Evolutionary conservation across 1,139 yeast genomes (phyloP).

Genomic region (Debaryomycetaceae sp.): DNA sequence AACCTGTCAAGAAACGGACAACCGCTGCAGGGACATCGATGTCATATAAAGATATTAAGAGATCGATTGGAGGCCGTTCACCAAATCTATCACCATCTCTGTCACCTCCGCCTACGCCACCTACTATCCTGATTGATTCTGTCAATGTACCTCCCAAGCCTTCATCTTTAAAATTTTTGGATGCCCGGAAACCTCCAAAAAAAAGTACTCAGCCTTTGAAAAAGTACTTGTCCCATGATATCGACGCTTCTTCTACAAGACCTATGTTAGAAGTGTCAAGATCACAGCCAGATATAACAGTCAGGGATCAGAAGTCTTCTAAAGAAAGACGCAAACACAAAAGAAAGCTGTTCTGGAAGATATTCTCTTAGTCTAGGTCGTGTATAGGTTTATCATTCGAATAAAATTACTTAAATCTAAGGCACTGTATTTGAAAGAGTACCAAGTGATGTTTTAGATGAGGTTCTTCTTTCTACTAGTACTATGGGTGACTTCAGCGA

Average conservation of each 20-base stretch:
- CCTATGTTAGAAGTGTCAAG: slow-evolving; percentile 35
- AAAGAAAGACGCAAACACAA: slow-evolving; percentile 18
- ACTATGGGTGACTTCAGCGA: not conserved
- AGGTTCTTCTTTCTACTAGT: slow-evolving; percentile 1
- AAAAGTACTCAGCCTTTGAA: slow-evolving; percentile 13
- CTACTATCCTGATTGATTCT: slow-evolving; percentile 2
- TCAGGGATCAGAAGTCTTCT: not conserved
- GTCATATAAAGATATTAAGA: slow-evolving; percentile 38
- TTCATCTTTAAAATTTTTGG: slow-evolving; percentile 25
- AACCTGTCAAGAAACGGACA: slow-evolving; percentile 10
- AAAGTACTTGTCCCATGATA: slow-evolving; percentile 30
- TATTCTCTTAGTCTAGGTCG: slow-evolving; percentile 20
- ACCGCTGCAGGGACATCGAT: slow-evolving; percentile 15
- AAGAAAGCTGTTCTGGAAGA: slow-evolving; percentile 37
- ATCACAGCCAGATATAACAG: slow-evolving; percentile 39
- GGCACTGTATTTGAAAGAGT: not conserved
- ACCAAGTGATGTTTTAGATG: slow-evolving; percentile 2
- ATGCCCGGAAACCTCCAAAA: slow-evolving; percentile 17
- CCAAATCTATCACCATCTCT: slow-evolving; percentile 6
- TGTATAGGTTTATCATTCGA: not conserved
- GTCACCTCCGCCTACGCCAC: slow-evolving; percentile 1
- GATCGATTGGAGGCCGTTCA: slow-evolving; percentile 19
- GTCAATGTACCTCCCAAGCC: slow-evolving; percentile 10
- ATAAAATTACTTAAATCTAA: not conserved
- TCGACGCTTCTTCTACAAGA: slow-evolving; percentile 23